Conservation (phyloP, 805 yeast genomes). For the Zygosaccharomyces kombuchaensis region DNA sequence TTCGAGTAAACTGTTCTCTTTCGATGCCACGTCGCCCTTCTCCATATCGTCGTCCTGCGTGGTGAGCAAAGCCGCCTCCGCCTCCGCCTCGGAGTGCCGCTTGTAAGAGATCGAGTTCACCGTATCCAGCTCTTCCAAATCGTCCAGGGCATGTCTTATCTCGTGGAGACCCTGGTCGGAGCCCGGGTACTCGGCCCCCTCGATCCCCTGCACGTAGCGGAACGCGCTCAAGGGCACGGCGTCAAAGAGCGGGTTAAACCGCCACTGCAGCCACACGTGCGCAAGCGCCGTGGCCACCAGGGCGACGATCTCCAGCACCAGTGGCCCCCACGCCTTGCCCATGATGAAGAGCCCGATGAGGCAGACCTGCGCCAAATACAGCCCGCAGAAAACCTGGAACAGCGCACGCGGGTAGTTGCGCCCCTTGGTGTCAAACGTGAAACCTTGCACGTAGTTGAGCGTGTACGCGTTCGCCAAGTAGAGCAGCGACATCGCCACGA, state of each 20-base stretch:
- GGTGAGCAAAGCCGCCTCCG: too few species aligned
- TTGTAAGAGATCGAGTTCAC: constrained; percentile 4
- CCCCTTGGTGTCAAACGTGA: constrained; percentile 62
- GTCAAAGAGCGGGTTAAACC: constrained; percentile 60
- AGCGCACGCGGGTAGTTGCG: constrained; percentile 68
- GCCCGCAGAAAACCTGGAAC: constrained; percentile 65
- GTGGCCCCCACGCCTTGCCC: constrained; percentile 75
- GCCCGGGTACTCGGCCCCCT: constrained; percentile 49
- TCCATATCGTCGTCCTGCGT: background rate
- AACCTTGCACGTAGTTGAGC: constrained; percentile 58
- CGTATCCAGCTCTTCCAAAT: constrained; percentile 25
- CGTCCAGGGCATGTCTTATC: constrained; percentile 48
- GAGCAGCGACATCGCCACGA: constrained; percentile 50
- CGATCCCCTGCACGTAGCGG: constrained; percentile 37
- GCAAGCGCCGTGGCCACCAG: constrained; percentile 53
- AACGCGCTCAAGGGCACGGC: constrained; percentile 63
- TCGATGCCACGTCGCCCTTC: background rate
- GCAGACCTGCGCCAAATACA: constrained; percentile 69
- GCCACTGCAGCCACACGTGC: constrained; percentile 56
- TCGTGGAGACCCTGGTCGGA: constrained; percentile 63
- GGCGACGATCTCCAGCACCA: constrained; percentile 62
- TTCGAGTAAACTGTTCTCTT: constrained; percentile 16
- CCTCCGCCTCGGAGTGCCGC: background rate
- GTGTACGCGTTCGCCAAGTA: constrained; percentile 62
- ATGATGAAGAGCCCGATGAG: constrained; percentile 67